phyloP scores from a whole-genome alignment of 2,329 filamentous ascomycete genomes.

The Sclerotinia minor region DNA sequence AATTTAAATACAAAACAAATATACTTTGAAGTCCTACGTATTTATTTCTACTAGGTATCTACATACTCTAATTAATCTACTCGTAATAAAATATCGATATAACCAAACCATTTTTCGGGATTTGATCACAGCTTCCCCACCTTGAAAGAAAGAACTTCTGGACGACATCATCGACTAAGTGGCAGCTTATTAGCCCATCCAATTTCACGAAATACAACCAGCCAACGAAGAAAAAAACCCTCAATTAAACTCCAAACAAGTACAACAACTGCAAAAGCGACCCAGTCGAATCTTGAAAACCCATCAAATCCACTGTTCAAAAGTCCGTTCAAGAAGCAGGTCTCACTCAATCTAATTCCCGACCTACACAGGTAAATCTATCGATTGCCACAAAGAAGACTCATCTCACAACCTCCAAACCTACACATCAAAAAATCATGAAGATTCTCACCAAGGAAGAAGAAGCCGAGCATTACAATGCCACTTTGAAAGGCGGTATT shows the following conservation, averaged over 20 bases:
- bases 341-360: not conserved
- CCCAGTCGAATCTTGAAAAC: too few relatives aligned
- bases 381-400: not conserved
- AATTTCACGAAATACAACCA: conserved; percentile 3
- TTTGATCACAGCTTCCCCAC: not conserved
- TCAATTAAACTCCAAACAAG: not conserved
- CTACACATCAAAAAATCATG: conserved; percentile 55
- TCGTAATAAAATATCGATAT: too few relatives aligned
- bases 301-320: not conserved
- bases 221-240: not conserved
- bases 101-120: not conserved
- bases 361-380: not conserved
- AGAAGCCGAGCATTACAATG: conserved; percentile 79
- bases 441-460: conserved; percentile 96
- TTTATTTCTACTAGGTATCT: not conserved
- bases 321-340: not conserved
- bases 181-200: conserved; percentile 5
- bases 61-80: too few relatives aligned
- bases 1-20: not conserved
- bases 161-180: conserved; percentile 15
- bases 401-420: not conserved
- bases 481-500: conserved; percentile 76
- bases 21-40: not conserved
- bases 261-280: not conserved
- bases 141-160: not conserved